These are phyloP conservation scores for Talaromyces rugulosus DNA, from an alignment of 2,329 filamentous ascomycete genomes.

Conservation along the genomic window DNA sequence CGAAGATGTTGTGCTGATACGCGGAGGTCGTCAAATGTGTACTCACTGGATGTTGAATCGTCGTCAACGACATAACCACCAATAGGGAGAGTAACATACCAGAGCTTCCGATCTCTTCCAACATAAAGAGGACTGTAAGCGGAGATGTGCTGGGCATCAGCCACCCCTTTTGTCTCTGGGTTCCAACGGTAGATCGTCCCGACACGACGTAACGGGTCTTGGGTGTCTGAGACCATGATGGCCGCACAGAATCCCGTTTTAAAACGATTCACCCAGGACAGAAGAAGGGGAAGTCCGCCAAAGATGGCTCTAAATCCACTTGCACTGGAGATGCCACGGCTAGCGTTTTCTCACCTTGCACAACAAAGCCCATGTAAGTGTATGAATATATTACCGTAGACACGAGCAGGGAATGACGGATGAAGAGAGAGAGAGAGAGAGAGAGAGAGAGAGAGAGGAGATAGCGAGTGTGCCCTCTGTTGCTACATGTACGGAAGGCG, in stretches of 20 bases:
- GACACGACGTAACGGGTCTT: conserved; percentile 9
- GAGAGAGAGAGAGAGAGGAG: neutral
- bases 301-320: too few species aligned
- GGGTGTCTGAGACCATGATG: neutral
- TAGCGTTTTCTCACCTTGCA: too few species aligned
- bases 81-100: conserved; percentile 19
- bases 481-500: neutral
- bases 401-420: neutral
- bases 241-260: too few species aligned
- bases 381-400: neutral
- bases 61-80: neutral
- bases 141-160: conserved; percentile 20
- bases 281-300: too few species aligned
- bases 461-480: neutral
- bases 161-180: conserved; percentile 13
- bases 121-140: conserved; percentile 31
- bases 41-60: conserved; percentile 24
- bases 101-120: conserved; percentile 30
- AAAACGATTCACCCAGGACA: too few species aligned
- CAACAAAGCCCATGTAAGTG: neutral
- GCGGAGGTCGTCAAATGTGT: conserved; percentile 27
- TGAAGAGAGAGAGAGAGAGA: neutral
- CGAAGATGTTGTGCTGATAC: conserved; percentile 41
- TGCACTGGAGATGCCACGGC: too few species aligned
- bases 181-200: conserved; percentile 23